Evolutionary conservation across 495 filamentous ascomycete species (phyloP), one percentile per base, ranked within the genome.

Genomic region (Neurospora sp.): DNA sequence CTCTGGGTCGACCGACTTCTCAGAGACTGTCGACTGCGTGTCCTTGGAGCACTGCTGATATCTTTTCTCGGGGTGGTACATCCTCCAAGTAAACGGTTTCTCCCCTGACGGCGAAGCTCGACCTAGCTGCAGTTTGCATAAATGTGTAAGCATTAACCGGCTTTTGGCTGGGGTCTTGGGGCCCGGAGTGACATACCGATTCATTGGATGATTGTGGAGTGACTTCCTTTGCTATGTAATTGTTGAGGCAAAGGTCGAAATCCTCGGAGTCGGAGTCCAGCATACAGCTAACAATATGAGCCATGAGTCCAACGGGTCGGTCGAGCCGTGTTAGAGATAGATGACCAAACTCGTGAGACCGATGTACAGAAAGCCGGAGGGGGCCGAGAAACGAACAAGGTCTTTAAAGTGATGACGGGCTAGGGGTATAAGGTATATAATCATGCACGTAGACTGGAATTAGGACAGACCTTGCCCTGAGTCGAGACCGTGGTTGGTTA

Each of bases 41-140:
- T 85, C 84, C 69, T 79, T 81, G 71, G 85, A 88, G 66, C 86
- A 79, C 78, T 87, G 85, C 78, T 87, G 85, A 69, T 88, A 87
- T 78, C 85, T 87, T 71, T 82, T 81, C 73, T 84, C 81, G 7
- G 83, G 78, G 70, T 85, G 83, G 70, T 86, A 84, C 86, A 87
- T 87, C 76, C 84, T 87, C 83, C 83, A 85, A 35, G 82, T 78
- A 75, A 82, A 83, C 31, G 84, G 82, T 73, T 82, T 88, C 74
- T 81, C 84, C 66, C 74, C 79, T 53, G 71, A 80, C 72, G 77
- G 79, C 68, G 73, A 81, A 71, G 80, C 81, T 78, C 72, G 76
- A 74, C 76, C 77, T 73, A 80, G 73, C 81, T 79, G 48, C 66
- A 72, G 73, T 77, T 40, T 59, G 68, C 59, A 69, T 70, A 70